A percentile compares a stretch with the other conserved stretches of the same genome.
phyloP scores from a whole-genome alignment of 495 filamentous ascomycete genomes.

The Hyaloscypha hepaticicola region DNA sequence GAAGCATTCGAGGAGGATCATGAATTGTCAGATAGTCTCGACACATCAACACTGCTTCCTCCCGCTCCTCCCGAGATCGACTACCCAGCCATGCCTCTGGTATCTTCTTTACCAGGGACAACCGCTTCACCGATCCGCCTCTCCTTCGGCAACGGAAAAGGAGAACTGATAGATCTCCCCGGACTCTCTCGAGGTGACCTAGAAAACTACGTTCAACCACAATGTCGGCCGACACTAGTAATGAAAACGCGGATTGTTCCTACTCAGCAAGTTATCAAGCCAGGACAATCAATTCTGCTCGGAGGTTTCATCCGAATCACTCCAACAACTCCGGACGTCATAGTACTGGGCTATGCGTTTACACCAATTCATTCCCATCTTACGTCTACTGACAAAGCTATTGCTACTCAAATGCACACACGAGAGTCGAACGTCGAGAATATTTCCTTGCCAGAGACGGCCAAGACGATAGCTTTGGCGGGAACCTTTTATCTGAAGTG shows the following conservation, averaged over 20 bases:
- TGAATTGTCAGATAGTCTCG: conserved; percentile 4
- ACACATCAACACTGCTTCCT: conserved; percentile 56
- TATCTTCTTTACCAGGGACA: conserved; percentile 86
- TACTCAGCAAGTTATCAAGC: conserved; percentile 66
- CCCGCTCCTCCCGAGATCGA: conserved; percentile 67
- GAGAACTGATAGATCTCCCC: conserved; percentile 93
- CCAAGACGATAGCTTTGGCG: conserved; percentile 59
- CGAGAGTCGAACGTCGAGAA: conserved; percentile 53
- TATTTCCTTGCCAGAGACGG: conserved; percentile 58
- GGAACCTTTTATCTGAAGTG: conserved; percentile 72
- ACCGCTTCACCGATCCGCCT: conserved; percentile 92
- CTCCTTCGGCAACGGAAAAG: conserved; percentile 77
- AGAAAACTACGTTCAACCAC: conserved; percentile 61
- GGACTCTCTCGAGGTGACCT: conserved; percentile 76
- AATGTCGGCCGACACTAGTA: conserved; percentile 63
- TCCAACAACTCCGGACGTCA: conserved; percentile 58
- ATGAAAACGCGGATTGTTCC: conserved; percentile 73
- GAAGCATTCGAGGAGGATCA: not conserved
- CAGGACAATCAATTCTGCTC: conserved; percentile 79
- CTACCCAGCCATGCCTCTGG: conserved; percentile 76
- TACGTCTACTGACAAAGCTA: conserved; percentile 75
- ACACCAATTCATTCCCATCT: conserved; percentile 70
- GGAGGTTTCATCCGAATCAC: conserved; percentile 90
- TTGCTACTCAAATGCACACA: conserved; percentile 59
- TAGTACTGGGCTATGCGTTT: conserved; percentile 76